A percentile compares a stretch with the other conserved stretches of the same genome.
phyloP scores from a whole-genome alignment of 306 rosid genomes.

The Arachis hypogaea region DNA sequence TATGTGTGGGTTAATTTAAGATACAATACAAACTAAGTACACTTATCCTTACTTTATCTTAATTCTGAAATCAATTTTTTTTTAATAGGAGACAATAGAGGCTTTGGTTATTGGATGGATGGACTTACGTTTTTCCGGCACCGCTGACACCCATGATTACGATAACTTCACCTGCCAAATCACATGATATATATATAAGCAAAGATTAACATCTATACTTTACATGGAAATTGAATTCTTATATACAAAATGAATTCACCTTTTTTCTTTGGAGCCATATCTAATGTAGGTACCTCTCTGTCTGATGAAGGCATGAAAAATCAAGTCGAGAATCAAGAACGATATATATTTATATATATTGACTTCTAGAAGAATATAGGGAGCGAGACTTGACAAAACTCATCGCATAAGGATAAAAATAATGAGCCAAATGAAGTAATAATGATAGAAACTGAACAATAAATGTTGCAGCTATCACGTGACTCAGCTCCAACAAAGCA shows the following conservation, averaged over 20 bases:
- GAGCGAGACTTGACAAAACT: not conserved
- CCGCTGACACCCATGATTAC: slow-evolving; percentile 89
- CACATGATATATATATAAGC: not conserved
- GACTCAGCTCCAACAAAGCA: not conserved
- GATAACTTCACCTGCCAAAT: slow-evolving; percentile 47
- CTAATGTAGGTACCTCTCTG: not conserved
- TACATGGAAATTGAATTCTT: not conserved
- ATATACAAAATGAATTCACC: slow-evolving; percentile 27
- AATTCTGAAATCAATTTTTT: too few species aligned
- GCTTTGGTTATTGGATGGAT: not conserved
- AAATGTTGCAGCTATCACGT: not conserved
- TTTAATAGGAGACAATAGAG: not conserved
- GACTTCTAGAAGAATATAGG: slow-evolving; percentile 5
- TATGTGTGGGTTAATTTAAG: too few species aligned
- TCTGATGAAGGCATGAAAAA: not conserved
- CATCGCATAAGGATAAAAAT: not conserved
- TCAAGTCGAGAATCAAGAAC: too few species aligned
- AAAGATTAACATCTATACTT: not conserved
- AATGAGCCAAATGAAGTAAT: not conserved
- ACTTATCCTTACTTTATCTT: too few species aligned
- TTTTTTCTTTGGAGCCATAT: slow-evolving; percentile 35
- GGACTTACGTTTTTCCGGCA: slow-evolving; percentile 80
- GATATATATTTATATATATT: not conserved
- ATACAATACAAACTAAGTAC: too few species aligned
- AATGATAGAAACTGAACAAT: not conserved